phyloP scores from a whole-genome alignment of 176 grass and related monocot genomes.

The Cocos nucifera region DNA sequence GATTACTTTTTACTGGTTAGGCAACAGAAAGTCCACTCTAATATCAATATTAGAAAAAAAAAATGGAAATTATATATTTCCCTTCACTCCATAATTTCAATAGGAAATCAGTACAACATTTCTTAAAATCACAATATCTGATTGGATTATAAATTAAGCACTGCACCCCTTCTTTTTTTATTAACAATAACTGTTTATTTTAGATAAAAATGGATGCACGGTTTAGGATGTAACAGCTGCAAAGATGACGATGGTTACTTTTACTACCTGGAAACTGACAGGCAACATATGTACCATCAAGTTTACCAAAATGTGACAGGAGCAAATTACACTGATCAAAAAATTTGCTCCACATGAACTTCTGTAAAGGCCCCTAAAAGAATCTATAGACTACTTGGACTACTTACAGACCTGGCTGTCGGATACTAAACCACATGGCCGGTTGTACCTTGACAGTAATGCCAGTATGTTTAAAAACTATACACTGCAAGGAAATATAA shows the following conservation, averaged over 20 bases:
- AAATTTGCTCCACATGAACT: constrained; percentile 25
- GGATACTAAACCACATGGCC: background rate
- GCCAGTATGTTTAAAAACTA: constrained; percentile 33
- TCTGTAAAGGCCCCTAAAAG: background rate
- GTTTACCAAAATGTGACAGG: constrained; percentile 21
- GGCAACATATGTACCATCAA: constrained; percentile 41
- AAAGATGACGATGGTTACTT: constrained; percentile 25
- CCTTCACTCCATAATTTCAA: too few relatives aligned
- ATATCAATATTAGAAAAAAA: too few relatives aligned
- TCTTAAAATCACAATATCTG: too few relatives aligned
- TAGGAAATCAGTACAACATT: too few relatives aligned
- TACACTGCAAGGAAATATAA: constrained; percentile 11
- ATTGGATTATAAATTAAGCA: too few relatives aligned
- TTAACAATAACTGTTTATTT: constrained; percentile 26
- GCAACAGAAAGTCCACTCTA: too few relatives aligned
- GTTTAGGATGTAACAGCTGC: constrained; percentile 22
- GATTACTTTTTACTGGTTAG: too few relatives aligned
- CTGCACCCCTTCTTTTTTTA: too few relatives aligned
- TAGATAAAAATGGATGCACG: constrained; percentile 34
- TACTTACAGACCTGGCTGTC: background rate
- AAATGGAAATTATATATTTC: too few relatives aligned
- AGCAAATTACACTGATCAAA: constrained; percentile 29
- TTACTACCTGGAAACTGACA: constrained; percentile 26
- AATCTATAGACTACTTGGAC: background rate
- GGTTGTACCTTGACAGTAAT: constrained; percentile 22